Base-by-base conservation (phyloP, 1,284 basidiomycete species). In the Pseudozyma flocculosa region DNA sequence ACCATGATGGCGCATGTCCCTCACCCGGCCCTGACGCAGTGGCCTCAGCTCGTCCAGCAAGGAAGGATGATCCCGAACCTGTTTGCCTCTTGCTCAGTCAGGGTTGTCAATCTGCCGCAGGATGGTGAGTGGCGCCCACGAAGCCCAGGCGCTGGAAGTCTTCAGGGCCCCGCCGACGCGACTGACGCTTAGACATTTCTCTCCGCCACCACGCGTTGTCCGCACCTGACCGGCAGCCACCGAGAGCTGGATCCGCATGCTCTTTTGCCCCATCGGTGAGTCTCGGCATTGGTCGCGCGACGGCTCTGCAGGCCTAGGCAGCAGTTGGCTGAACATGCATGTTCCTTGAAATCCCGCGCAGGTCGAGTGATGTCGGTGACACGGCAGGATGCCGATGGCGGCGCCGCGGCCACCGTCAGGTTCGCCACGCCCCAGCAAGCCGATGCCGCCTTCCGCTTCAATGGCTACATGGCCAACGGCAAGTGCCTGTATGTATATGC, bases 241-340 rank as follows among this genome's bases (percentile, higher is more conserved):
- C 23, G 57, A 60, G 30, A 22, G 30, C 26, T 60, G 52, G 53
- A 36, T 60, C 9, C 41, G 48, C 13, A 32, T 48, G 21, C 29
- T 60, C 29, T 49, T 60, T 30, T 46, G 43, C n/a, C 22, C 52
- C 26, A 29, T 59, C 23, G 50, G 55, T 58, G 44, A 50, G 54
- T 42, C 4, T 21, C 23, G 15, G 19, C n/a, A 19, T 30, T 17
- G n/a, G n/a, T n/a, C n/a, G n/a, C n/a, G n/a, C n/a, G n/a, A n/a
- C n/a, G n/a, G n/a, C n/a, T n/a, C n/a, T n/a, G n/a, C n/a, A n/a
- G n/a, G n/a, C n/a, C n/a, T n/a, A n/a, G n/a, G n/a, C n/a, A n/a
- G n/a, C n/a, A n/a, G n/a, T n/a, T n/a, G n/a, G n/a, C 36, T 18
- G 23, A 23, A 43, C 24, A n/a, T 43, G 17, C n/a, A n/a, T n/a